A percentile compares a stretch with the other conserved stretches of the same genome.
These are phyloP conservation scores for Byssoonygena ceratinophila DNA, from an alignment of 2,329 filamentous ascomycete genomes.

Conservation along the genomic window DNA sequence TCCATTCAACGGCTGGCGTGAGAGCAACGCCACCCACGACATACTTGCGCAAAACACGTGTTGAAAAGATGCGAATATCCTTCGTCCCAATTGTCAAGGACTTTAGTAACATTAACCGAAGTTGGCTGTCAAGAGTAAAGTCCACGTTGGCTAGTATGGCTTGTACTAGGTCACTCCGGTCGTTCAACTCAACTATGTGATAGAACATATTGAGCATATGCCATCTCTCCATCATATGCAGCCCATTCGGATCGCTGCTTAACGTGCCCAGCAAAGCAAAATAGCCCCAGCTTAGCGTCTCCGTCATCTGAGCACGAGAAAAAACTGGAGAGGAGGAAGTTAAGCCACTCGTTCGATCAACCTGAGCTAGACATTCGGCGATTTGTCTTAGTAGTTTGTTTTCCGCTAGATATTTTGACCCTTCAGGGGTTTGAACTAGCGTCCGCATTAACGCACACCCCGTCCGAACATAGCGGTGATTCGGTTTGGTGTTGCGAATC, in stretches of 20 bases:
- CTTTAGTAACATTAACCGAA: slow-evolving; percentile 84
- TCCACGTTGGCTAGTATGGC: slow-evolving; percentile 83
- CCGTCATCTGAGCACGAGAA: slow-evolving; percentile 68
- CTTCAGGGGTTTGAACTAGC: slow-evolving; percentile 74
- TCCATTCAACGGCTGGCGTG: slow-evolving; percentile 60
- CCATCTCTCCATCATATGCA: slow-evolving; percentile 89
- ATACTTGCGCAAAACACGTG: slow-evolving; percentile 76
- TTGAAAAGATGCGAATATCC: slow-evolving; percentile 79
- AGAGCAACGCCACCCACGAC: slow-evolving; percentile 49
- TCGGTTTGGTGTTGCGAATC: slow-evolving; percentile 77
- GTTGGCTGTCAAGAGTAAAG: slow-evolving; percentile 78
- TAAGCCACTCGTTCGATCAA: slow-evolving; percentile 64
- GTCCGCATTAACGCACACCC: slow-evolving; percentile 83
- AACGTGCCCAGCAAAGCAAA: slow-evolving; percentile 84
- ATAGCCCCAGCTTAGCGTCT: slow-evolving; percentile 85
- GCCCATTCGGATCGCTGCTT: slow-evolving; percentile 68
- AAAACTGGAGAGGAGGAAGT: slow-evolving; percentile 77
- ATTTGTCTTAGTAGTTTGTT: slow-evolving; percentile 91
- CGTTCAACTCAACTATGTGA: slow-evolving; percentile 84
- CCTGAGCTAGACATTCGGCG: slow-evolving; percentile 88
- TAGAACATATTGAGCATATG: slow-evolving; percentile 99
- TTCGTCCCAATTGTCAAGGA: slow-evolving; percentile 85
- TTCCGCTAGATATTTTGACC: slow-evolving; percentile 72
- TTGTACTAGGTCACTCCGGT: slow-evolving; percentile 84
- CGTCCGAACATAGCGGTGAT: slow-evolving; percentile 84